Percentiles rank a stretch among this genome's conserved stretches.
phyloP scores from a whole-genome alignment of 441 rosid genomes.

The Lepidium campestre region DNA sequence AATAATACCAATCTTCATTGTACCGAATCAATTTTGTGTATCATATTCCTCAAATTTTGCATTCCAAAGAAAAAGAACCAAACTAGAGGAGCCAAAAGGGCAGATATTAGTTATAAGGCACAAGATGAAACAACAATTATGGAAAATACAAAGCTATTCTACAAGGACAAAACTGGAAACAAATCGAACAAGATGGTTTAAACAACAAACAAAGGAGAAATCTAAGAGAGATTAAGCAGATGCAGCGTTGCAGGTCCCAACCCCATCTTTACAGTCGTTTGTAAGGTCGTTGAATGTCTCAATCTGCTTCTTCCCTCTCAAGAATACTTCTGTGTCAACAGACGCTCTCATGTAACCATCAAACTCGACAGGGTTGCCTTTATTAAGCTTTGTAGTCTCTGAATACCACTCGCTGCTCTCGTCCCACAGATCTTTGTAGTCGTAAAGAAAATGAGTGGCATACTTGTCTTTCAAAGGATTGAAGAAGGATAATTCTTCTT shows the following conservation, averaged over 20 bases:
- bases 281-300: slow-evolving; percentile 88
- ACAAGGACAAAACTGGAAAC: slow-evolving; percentile 24
- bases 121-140: background rate
- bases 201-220: slow-evolving; percentile 3
- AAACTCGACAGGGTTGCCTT: slow-evolving; percentile 75
- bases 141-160: slow-evolving; percentile 12
- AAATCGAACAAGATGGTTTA: slow-evolving; percentile 26
- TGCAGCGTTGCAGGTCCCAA: slow-evolving; percentile 73
- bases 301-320: slow-evolving; percentile 91
- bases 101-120: background rate
- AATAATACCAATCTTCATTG: background rate
- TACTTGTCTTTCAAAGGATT: slow-evolving; percentile 77
- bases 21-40: slow-evolving; percentile 17
- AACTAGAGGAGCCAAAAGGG: background rate
- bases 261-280: slow-evolving; percentile 78
- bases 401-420: slow-evolving; percentile 86
- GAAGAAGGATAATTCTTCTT: slow-evolving; percentile 60
- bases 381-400: slow-evolving; percentile 78
- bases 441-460: slow-evolving; percentile 72
- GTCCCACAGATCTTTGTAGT: slow-evolving; percentile 80
- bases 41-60: slow-evolving; percentile 1
- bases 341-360: slow-evolving; percentile 92
- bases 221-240: slow-evolving; percentile 37
- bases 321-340: slow-evolving; percentile 81
- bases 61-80: background rate